Evolutionary conservation across 2,329 filamentous ascomycete species (phyloP).

Genomic region (Penicillium fuscoglaucum): DNA sequence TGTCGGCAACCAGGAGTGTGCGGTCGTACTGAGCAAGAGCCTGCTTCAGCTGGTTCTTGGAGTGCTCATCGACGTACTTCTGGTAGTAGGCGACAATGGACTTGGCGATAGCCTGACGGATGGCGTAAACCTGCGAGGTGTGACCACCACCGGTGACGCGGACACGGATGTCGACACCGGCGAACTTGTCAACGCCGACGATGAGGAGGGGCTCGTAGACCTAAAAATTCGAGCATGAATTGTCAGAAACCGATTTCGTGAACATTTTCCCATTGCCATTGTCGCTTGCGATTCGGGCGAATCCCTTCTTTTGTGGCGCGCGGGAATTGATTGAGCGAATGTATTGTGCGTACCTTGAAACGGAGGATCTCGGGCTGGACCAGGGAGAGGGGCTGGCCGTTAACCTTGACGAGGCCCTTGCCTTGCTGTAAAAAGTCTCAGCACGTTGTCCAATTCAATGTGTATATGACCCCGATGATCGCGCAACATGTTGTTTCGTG

Average conservation of each 20-base stretch:
- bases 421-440: slow-evolving; percentile 57
- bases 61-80: slow-evolving; percentile 99
- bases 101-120: slow-evolving; percentile 99
- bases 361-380: slow-evolving; percentile 95
- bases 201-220: slow-evolving; percentile 99
- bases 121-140: slow-evolving; percentile 95
- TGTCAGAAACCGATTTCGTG: slow-evolving; percentile 12
- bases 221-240: slow-evolving; percentile 41
- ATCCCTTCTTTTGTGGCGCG: slow-evolving; percentile 4
- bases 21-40: slow-evolving; percentile 94
- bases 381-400: slow-evolving; percentile 91
- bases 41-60: slow-evolving; percentile 99
- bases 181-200: slow-evolving; percentile 96
- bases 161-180: slow-evolving; percentile 94
- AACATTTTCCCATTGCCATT: slow-evolving; percentile 6
- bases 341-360: slow-evolving; percentile 72
- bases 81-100: slow-evolving; percentile 98
- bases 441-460: slow-evolving; percentile 22
- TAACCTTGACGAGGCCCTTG: slow-evolving; percentile 96
- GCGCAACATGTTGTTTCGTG: slow-evolving; percentile 18
- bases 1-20: slow-evolving; percentile 97
- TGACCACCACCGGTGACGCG: slow-evolving; percentile 96
- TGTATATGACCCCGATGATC: slow-evolving; percentile 13
- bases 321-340: slow-evolving; percentile 11
- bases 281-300: slow-evolving; percentile 6